Percentiles rank a stretch among this genome's conserved stretches.
phyloP scores from a whole-genome alignment of 140 eudicot species.

The Erigeron philadelphicus region DNA sequence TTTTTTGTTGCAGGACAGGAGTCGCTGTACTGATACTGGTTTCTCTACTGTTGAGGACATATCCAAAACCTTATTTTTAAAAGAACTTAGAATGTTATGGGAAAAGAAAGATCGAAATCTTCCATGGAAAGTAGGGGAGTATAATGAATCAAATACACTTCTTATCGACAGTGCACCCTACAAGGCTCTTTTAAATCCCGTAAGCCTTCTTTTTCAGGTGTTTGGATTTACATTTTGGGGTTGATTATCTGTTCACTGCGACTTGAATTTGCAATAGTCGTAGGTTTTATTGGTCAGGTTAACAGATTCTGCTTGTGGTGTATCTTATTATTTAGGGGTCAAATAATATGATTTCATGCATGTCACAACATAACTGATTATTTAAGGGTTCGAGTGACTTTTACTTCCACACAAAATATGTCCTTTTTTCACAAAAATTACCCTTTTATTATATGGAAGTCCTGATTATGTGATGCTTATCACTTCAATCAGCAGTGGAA shows the following conservation, averaged over 20 bases:
- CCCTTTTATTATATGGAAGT: no score
- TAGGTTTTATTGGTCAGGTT: neutral
- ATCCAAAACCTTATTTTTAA: conserved; percentile 45
- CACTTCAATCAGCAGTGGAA: neutral
- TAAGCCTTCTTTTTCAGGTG: conserved; percentile 26
- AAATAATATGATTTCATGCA: neutral
- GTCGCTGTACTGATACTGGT: conserved; percentile 58
- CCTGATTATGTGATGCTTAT: neutral
- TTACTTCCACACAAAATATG: neutral
- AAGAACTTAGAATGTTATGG: conserved; percentile 74
- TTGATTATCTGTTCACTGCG: neutral
- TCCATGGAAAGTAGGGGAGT: conserved; percentile 68
- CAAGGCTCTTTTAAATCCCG: conserved; percentile 76
- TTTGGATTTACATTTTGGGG: neutral
- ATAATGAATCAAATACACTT: conserved; percentile 69
- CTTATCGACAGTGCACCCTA: conserved; percentile 60
- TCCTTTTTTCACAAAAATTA: neutral
- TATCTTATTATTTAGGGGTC: neutral
- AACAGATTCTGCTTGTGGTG: neutral
- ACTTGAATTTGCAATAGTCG: neutral
- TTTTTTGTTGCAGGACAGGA: conserved; percentile 55
- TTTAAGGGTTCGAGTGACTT: neutral
- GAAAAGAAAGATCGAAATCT: conserved; percentile 58
- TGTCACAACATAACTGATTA: neutral
- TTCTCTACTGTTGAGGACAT: conserved; percentile 48